Conservation (phyloP, 805 yeast genomes). For the Phaffomyces thermotolerans region DNA sequence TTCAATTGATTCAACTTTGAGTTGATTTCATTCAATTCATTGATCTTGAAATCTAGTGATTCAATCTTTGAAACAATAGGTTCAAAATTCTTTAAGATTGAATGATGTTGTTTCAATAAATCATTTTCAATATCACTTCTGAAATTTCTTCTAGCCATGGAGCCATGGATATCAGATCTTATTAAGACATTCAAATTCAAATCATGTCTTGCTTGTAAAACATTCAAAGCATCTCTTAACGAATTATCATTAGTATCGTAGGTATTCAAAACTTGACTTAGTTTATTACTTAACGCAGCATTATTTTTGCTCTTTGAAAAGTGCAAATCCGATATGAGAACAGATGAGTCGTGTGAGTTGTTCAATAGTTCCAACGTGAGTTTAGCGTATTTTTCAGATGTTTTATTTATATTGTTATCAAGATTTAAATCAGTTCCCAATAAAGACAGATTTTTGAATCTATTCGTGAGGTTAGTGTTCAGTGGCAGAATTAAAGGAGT, state of each 20-base stretch:
- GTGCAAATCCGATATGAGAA: slow-evolving; percentile 10
- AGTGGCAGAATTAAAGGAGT: slow-evolving; percentile 34
- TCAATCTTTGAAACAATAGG: slow-evolving; percentile 38
- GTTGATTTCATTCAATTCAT: slow-evolving; percentile 15
- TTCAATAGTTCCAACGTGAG: slow-evolving; percentile 35
- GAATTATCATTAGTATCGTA: slow-evolving; percentile 26
- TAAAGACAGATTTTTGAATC: slow-evolving; percentile 31
- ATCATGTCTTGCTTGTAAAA: slow-evolving; percentile 28
- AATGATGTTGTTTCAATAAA: slow-evolving; percentile 47
- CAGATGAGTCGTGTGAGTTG: slow-evolving; percentile 9
- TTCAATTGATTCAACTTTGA: slow-evolving; percentile 9
- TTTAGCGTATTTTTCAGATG: slow-evolving; percentile 43
- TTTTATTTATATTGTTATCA: slow-evolving; percentile 6
- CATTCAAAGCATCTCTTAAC: slow-evolving; percentile 27
- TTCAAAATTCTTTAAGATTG: slow-evolving; percentile 37
- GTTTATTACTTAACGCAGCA: slow-evolving; percentile 27
- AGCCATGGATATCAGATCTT: slow-evolving; percentile 41
- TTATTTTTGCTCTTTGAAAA: slow-evolving; percentile 10
- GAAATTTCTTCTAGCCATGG: slow-evolving; percentile 51
- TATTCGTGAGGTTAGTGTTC: slow-evolving; percentile 26
- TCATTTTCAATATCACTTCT: slow-evolving; percentile 56
- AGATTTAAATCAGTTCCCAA: slow-evolving; percentile 10
- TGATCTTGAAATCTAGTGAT: slow-evolving; percentile 18
- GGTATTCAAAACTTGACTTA: slow-evolving; percentile 29
- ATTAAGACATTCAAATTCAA: slow-evolving; percentile 16